Base-by-base conservation (phyloP, 306 rosid genomes). In the Coriaria nepalensis region DNA sequence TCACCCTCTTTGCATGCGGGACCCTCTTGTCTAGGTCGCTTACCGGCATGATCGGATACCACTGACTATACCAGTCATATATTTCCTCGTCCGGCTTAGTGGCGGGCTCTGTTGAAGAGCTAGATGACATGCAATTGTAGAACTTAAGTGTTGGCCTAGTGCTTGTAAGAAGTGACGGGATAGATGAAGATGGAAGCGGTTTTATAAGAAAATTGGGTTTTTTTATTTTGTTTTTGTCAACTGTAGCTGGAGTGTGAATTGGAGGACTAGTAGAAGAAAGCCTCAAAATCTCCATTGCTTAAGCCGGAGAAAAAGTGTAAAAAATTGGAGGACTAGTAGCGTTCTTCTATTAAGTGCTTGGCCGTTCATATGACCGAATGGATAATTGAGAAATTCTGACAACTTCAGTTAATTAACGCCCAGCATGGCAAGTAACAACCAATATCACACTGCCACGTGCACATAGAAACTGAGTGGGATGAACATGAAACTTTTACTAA, bases 41-140 rank as follows among this genome's bases (percentile, higher is more conserved):
- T 10, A 81, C 40, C 32, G 95, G 93, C 93, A 88, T 88, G 37
- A 88, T 6, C 0, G 96, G 95, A 48, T 84, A 88, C 95, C 96
- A 88, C 40, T 88, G 77, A 0, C 90, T 57, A 65, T 76, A 81
- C 96, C 96, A 81, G 14, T 88, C 90, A 50, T 83, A 83, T 43
- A 73, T 76, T 56, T 67, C 77, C 5, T 43, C 66, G 5, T 41
- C 69, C 7, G 70, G 41, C 15, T 77, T 61, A 57, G 56, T 67
- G 5, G 42, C 57, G 4, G 60, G 50, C 11, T 86, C 77, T 37
- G 79, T 65, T 33, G 80, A 53, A 15, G 71, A 61, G 42, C 85
- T 60, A 9, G 93, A 70, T 43, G 88, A 75, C 9, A 68, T 20
- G 57, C 0, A 51, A 12, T 54, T n/a, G n/a, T n/a, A n/a, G n/a